A percentile compares a stretch with the other conserved stretches of the same genome.
Evolutionary conservation across 2,329 filamentous ascomycete genomes (phyloP).

Genomic region (Dactylellina parvicollis): DNA sequence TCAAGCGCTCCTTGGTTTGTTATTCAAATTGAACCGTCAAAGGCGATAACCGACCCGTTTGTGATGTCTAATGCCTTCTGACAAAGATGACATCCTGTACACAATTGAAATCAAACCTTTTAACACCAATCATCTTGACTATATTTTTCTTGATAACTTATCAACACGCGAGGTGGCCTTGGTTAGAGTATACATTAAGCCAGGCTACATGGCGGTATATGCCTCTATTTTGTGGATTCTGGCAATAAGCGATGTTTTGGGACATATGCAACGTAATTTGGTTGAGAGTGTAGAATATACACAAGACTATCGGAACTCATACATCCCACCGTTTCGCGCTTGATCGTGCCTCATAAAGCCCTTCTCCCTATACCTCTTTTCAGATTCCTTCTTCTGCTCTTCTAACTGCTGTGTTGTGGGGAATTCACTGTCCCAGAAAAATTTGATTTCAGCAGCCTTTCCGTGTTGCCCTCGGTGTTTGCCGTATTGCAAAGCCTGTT

Average conservation of each 20-base stretch:
- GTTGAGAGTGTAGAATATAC: too few relatives aligned
- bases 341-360: conserved; percentile 81
- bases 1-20: conserved; percentile 25
- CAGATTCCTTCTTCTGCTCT: conserved; percentile 72
- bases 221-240: too few relatives aligned
- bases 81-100: conserved; percentile 12
- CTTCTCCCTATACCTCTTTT: conserved; percentile 70
- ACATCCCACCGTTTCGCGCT: conserved; percentile 74
- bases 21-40: conserved; percentile 5
- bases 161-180: too few relatives aligned
- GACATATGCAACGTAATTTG: too few relatives aligned
- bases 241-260: too few relatives aligned
- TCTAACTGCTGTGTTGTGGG: conserved; percentile 83
- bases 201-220: too few relatives aligned
- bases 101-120: conserved; percentile 29
- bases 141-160: conserved; percentile 6
- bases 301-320: conserved; percentile 13
- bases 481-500: conserved; percentile 68
- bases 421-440: conserved; percentile 91
- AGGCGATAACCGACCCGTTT: neutral
- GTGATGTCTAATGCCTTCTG: conserved; percentile 1
- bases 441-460: conserved; percentile 78
- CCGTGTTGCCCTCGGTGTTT: conserved; percentile 80
- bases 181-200: too few relatives aligned
- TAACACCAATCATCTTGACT: neutral